phyloP scores from a whole-genome alignment of 192 early-diverging fungal genomes.

The Kappamyces sp. region DNA sequence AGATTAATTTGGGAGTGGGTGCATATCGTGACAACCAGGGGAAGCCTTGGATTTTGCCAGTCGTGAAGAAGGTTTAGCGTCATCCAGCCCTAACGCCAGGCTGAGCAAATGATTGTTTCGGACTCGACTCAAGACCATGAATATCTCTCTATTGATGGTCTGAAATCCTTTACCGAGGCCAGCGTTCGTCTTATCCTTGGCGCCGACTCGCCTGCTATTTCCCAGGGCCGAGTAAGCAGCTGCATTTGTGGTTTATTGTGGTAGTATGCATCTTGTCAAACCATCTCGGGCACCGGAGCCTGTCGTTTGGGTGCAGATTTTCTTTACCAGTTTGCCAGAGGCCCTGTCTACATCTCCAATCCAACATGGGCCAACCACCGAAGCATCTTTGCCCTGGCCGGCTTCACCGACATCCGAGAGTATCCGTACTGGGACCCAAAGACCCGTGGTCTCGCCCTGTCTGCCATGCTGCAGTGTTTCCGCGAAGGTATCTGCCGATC shows the following conservation, averaged over 20 bases:
- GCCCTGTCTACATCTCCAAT: slow-evolving; percentile 80
- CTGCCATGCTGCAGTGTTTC: slow-evolving; percentile 59
- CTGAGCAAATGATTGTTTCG: slow-evolving; percentile 64
- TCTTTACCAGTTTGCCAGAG: slow-evolving; percentile 65
- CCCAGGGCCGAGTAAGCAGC: slow-evolving; percentile 60
- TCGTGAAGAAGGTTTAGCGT: slow-evolving; percentile 73
- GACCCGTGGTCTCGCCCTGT: slow-evolving; percentile 71
- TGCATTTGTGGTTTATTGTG: slow-evolving; percentile 5
- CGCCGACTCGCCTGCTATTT: slow-evolving; percentile 60
- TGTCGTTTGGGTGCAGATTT: slow-evolving; percentile 79
- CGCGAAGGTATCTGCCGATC: background rate
- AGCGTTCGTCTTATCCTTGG: slow-evolving; percentile 81
- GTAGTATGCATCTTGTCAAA: slow-evolving; percentile 64
- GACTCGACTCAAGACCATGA: slow-evolving; percentile 82
- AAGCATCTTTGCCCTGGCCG: slow-evolving; percentile 80
- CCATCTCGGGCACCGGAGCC: slow-evolving; percentile 95
- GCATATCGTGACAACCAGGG: slow-evolving; percentile 89
- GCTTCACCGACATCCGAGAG: slow-evolving; percentile 66
- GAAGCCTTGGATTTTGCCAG: slow-evolving; percentile 93
- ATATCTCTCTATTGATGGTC: slow-evolving; percentile 86
- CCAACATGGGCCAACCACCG: slow-evolving; percentile 97
- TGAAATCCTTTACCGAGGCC: slow-evolving; percentile 70
- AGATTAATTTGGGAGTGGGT: slow-evolving; percentile 94
- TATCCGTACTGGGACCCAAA: slow-evolving; percentile 88
- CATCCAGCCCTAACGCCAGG: slow-evolving; percentile 33